Percentiles rank a stretch among this genome's conserved stretches.
Conservation (phyloP, 495 filamentous ascomycete genomes). For the Xylaria nigripes region DNA sequence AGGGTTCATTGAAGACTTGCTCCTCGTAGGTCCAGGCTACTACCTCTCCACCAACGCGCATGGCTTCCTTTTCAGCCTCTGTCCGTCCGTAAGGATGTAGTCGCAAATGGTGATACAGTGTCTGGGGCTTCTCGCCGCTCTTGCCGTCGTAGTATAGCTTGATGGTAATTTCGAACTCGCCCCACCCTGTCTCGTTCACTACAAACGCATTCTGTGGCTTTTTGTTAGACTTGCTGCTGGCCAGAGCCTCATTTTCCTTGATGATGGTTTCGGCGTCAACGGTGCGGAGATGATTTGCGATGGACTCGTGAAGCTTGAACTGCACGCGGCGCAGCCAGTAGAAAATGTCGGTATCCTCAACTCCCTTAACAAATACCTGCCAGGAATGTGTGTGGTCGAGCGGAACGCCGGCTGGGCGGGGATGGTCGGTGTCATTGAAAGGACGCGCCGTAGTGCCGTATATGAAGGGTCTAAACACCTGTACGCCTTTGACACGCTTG, state of each 20-base stretch:
- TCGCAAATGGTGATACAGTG: conserved; percentile 80
- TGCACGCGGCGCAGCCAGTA: conserved; percentile 96
- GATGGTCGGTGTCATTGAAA: conserved; percentile 54
- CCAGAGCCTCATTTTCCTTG: conserved; percentile 17
- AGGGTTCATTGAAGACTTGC: conserved; percentile 91
- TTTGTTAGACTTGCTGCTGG: conserved; percentile 44
- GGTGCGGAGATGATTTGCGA: conserved; percentile 75
- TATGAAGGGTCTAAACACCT: conserved; percentile 70
- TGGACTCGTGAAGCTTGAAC: conserved; percentile 96
- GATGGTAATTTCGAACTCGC: conserved; percentile 93
- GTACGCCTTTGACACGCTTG: conserved; percentile 58
- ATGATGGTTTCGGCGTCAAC: conserved; percentile 52
- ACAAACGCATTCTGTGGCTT: conserved; percentile 46
- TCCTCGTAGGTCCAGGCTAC: conserved; percentile 77
- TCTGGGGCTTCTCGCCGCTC: conserved; percentile 81
- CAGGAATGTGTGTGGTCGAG: conserved; percentile 91
- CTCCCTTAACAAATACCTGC: conserved; percentile 82
- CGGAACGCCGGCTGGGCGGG: conserved; percentile 57
- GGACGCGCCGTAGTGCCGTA: conserved; percentile 70
- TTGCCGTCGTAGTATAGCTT: conserved; percentile 85
- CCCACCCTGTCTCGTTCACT: conserved; percentile 90
- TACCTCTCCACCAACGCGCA: conserved; percentile 56
- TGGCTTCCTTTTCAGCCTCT: conserved; percentile 62
- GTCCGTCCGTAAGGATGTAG: conserved; percentile 77
- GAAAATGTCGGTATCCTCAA: conserved; percentile 79